A percentile compares a stretch with the other conserved stretches of the same genome.
Conservation (phyloP, 2,329 filamentous ascomycete genomes). For the Sporothrix mexicana region DNA sequence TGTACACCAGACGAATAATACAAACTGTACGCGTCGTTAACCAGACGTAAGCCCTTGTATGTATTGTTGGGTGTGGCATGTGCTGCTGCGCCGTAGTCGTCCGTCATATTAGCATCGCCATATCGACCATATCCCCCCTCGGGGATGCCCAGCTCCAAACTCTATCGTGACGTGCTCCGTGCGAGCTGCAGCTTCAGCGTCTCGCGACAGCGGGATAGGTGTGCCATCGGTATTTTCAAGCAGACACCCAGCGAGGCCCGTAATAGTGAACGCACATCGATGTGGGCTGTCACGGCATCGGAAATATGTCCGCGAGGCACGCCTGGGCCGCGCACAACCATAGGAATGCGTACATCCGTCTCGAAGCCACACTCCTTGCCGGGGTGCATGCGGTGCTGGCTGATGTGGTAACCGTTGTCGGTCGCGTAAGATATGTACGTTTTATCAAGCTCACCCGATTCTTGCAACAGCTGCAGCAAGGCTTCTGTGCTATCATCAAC, state of each 20-base stretch:
- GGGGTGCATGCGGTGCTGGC: slow-evolving; percentile 62
- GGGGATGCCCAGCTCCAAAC: slow-evolving; percentile 52
- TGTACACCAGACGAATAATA: slow-evolving; percentile 72
- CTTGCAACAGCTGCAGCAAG: slow-evolving; percentile 50
- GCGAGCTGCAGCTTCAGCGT: slow-evolving; percentile 39
- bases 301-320: slow-evolving; percentile 49
- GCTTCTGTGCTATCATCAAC: slow-evolving; percentile 61
- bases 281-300: slow-evolving; percentile 60
- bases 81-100: not conserved
- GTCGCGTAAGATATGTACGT: slow-evolving; percentile 63
- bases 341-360: slow-evolving; percentile 64
- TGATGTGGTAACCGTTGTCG: slow-evolving; percentile 64
- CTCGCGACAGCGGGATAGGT: slow-evolving; percentile 50
- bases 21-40: slow-evolving; percentile 60
- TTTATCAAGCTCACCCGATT: slow-evolving; percentile 64
- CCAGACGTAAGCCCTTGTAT: slow-evolving; percentile 63
- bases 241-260: slow-evolving; percentile 50
- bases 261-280: slow-evolving; percentile 67
- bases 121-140: slow-evolving; percentile 44
- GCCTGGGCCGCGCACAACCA: slow-evolving; percentile 65
- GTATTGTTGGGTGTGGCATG: slow-evolving; percentile 54
- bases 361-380: slow-evolving; percentile 65
- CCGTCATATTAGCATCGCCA: slow-evolving; percentile 29
- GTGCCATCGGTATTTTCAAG: slow-evolving; percentile 60
- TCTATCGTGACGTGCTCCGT: slow-evolving; percentile 64